phyloP scores from a whole-genome alignment of 208 protist genomes.

The Leishmania amazonensis region DNA sequence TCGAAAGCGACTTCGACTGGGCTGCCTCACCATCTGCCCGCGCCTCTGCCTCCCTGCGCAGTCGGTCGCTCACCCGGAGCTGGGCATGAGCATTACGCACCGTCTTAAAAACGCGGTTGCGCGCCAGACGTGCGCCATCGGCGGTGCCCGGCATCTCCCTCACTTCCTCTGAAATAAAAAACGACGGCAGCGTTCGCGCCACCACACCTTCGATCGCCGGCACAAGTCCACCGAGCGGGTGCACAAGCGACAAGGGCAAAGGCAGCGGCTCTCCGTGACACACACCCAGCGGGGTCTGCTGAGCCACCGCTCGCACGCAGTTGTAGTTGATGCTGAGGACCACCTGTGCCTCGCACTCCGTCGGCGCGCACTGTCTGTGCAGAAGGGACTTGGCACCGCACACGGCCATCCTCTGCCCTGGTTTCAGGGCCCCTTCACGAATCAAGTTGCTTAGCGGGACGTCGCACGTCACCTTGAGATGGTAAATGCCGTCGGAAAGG shows the following conservation, averaged over 20 bases:
- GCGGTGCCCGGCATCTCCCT: background rate
- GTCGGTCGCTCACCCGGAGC: slow-evolving; percentile 34
- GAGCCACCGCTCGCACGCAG: slow-evolving; percentile 60
- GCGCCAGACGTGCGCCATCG: slow-evolving; percentile 13
- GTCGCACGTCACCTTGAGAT: slow-evolving; percentile 65
- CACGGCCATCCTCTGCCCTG: slow-evolving; percentile 62
- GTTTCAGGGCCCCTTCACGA: slow-evolving; percentile 53
- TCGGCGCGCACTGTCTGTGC: slow-evolving; percentile 43
- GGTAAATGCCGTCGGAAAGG: slow-evolving; percentile 79
- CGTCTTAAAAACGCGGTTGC: slow-evolving; percentile 18
- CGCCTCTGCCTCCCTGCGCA: slow-evolving; percentile 11
- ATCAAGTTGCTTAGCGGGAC: slow-evolving; percentile 72
- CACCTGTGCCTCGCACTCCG: slow-evolving; percentile 52
- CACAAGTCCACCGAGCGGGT: slow-evolving; percentile 73
- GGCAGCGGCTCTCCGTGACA: slow-evolving; percentile 48
- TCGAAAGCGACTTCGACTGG: slow-evolving; percentile 26
- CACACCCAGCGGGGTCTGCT: slow-evolving; percentile 54
- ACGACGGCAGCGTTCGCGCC: slow-evolving; percentile 65
- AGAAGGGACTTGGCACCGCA: slow-evolving; percentile 67
- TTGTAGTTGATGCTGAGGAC: slow-evolving; percentile 80
- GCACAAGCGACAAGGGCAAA: slow-evolving; percentile 47
- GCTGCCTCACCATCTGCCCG: background rate
- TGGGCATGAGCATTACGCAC: slow-evolving; percentile 57
- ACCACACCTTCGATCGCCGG: slow-evolving; percentile 74
- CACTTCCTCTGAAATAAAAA: slow-evolving; percentile 47